Base-by-base conservation (phyloP, 306 rosid genomes). In the Castanea mollissima region DNA sequence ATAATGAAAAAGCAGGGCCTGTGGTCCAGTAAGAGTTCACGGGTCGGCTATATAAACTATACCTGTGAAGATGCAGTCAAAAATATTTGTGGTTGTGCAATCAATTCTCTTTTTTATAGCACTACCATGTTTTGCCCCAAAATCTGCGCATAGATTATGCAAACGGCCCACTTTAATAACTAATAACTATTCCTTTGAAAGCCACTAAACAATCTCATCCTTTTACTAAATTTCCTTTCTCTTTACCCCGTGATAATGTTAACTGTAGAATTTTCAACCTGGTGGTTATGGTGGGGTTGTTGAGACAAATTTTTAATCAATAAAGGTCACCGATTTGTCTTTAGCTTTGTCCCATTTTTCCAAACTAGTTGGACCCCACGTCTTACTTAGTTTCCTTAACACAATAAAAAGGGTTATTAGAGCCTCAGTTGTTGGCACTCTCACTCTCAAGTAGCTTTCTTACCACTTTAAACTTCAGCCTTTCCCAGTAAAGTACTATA, bases 331-430 rank as follows among this genome's bases (percentile, higher is more conserved):
- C 20, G 5, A 23, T 41, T 11, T 80, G 76, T 69, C 67, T 19
- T 51, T 35, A 46, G 29, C 35, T 21, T 20, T 81, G 74, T 76
- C 78, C 56, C 34, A 23, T 49, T 57, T 19, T 70, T 19, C 56
- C 71, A 74, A 49, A 41, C 65, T 70, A 25, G 5, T 29, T 19
- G 59, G 44, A 32, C 78, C 84, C 80, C 71, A 63, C 25, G 6
- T 57, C 32, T 41, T 60, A 46, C 35, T 57, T 46, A 18, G 41
- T 18, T 23, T 27, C 56, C 21, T 27, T 0, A 15, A 35, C 52
- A 56, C 86, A 25, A 79, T 84, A 84, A 79, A 82, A 62, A 85
- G 80, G 71, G 62, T 32, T 41, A 41, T 8, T 0, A 41, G 35
- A 35, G 52, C 52, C 52, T 19, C 35, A 67, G 49, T 67, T 21